These are phyloP conservation scores for Andrographis paniculata DNA, from an alignment of 305 asterid genomes.

Conservation along the genomic window DNA sequence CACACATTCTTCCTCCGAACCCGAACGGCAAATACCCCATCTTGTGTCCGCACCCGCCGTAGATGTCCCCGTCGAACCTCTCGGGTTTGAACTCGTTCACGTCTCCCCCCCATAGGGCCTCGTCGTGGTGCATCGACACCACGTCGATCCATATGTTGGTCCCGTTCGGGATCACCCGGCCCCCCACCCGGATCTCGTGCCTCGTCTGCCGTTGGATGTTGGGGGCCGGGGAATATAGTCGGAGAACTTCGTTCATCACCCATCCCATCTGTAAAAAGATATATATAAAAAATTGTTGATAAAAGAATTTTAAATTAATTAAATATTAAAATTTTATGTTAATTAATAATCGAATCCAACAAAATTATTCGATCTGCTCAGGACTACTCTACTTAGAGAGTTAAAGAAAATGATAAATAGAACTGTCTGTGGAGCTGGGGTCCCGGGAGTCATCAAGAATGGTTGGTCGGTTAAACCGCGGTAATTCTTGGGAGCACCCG, in stretches of 20 bases:
- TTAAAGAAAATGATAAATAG: no score
- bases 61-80: constrained; percentile 39
- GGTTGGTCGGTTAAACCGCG: no score
- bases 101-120: constrained; percentile 58
- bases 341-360: no score
- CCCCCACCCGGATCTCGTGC: constrained; percentile 49
- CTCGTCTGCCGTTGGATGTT: constrained; percentile 76
- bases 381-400: no score
- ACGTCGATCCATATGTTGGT: constrained; percentile 90
- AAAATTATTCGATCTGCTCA: no score
- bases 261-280: constrained; percentile 71
- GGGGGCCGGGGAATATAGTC: constrained; percentile 77
- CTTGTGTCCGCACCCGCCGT: constrained; percentile 77
- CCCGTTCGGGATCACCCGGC: constrained; percentile 47
- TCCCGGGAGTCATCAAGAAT: no score
- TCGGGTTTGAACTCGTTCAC: constrained; percentile 78
- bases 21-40: constrained; percentile 91
- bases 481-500: no score
- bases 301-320: no score
- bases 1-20: constrained; percentile 88
- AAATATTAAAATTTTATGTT: no score
- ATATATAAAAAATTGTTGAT: background rate
- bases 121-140: constrained; percentile 80
- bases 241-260: constrained; percentile 80
- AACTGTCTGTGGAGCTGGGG: no score